Percentiles rank a stretch among this genome's conserved stretches.
phyloP scores from a whole-genome alignment of 805 yeast species.

The Ogataea neopini region DNA sequence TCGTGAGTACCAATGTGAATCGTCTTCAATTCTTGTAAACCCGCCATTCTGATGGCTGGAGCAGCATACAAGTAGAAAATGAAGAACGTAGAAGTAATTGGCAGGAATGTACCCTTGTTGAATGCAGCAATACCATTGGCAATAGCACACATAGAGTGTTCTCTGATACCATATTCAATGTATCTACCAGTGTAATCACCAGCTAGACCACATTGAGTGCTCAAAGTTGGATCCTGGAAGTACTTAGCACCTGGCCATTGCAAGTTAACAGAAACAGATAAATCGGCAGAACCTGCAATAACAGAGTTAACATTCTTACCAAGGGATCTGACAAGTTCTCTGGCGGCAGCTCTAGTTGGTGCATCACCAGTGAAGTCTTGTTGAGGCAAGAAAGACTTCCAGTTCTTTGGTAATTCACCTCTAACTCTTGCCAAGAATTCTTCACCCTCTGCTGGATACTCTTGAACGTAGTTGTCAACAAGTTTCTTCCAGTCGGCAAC shows the following conservation, averaged over 20 bases:
- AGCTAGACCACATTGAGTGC: conserved; percentile 43
- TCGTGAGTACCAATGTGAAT: conserved; percentile 90
- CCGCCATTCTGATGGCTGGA: conserved; percentile 85
- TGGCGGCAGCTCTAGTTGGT: conserved; percentile 94
- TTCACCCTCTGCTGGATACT: conserved; percentile 76
- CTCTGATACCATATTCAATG: conserved; percentile 97
- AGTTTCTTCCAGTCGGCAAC: conserved; percentile 75
- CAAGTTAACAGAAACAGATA: conserved; percentile 88
- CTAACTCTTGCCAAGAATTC: conserved; percentile 76
- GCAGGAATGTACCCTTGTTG: conserved; percentile 85
- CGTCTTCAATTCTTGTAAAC: conserved; percentile 78
- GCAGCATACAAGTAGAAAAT: conserved; percentile 87
- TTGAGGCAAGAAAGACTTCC: conserved; percentile 79
- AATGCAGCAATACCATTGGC: conserved; percentile 95
- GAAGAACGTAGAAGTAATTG: conserved; percentile 57
- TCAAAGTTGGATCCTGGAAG: conserved; percentile 83
- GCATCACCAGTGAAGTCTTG: conserved; percentile 84
- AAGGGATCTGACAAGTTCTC: conserved; percentile 63
- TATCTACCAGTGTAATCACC: conserved; percentile 93
- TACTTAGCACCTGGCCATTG: conserved; percentile 84
- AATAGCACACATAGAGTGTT: conserved; percentile 98
- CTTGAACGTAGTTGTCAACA: conserved; percentile 58
- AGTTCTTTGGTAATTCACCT: conserved; percentile 77
- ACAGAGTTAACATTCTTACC: conserved; percentile 65
- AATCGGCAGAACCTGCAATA: conserved; percentile 97